Percentiles rank a stretch among this genome's conserved stretches.
Conservation (phyloP, 139 green algal genomes). For the Dunaliella primolecta region DNA sequence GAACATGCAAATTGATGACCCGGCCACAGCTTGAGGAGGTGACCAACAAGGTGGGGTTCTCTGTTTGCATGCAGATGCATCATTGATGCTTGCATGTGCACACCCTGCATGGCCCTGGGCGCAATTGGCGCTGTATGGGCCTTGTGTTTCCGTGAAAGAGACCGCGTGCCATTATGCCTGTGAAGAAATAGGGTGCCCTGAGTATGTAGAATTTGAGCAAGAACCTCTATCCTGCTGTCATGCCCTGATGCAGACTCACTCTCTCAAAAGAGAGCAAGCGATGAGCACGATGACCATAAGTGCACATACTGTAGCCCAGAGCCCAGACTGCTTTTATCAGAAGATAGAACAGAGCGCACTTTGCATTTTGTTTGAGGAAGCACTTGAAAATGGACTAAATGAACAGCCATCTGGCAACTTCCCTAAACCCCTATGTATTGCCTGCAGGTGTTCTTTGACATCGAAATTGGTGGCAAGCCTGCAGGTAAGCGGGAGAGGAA, state of each 20-base stretch:
- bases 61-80: too few species aligned
- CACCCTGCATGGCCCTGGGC: neutral
- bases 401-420: neutral
- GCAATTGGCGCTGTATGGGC: too few species aligned
- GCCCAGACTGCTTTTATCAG: neutral
- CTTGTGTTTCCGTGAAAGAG: too few species aligned
- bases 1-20: neutral
- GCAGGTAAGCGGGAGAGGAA: constrained; percentile 26
- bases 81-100: neutral
- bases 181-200: too few species aligned
- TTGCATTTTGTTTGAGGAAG: too few species aligned
- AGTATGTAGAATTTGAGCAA: too few species aligned
- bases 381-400: neutral
- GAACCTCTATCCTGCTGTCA: too few species aligned
- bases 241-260: too few species aligned
- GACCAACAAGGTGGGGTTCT: neutral
- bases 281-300: too few species aligned
- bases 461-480: constrained; percentile 66
- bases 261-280: too few species aligned
- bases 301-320: too few species aligned
- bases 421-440: neutral
- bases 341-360: neutral
- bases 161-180: too few species aligned
- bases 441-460: constrained; percentile 62
- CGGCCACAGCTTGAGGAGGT: neutral